Base-by-base conservation (phyloP, 164 flowering plant species). In the Taxillus chinensis region DNA sequence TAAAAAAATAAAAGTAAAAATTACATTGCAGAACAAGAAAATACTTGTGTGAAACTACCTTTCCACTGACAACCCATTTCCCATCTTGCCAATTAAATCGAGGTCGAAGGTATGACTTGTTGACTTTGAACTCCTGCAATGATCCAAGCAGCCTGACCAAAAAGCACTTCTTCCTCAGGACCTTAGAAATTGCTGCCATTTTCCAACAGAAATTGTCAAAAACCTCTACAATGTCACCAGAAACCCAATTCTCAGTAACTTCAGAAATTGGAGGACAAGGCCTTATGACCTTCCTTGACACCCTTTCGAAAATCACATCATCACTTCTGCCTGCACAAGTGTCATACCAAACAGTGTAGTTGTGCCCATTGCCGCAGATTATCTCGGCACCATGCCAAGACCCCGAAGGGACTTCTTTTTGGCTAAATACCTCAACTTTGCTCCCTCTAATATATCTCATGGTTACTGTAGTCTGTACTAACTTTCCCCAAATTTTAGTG, bases 151-250 rank as follows among this genome's bases (percentile, higher is more conserved):
- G 59, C 74, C 84, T 77, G 8, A 87, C 86, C 59, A 78, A 62
- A 68, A 73, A 71, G 38, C 51, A 41, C 11, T 71, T 38, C 13
- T 56, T 60, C 42, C 42, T 67, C n/a, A 67, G 1, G 54, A 70
- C 79, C 73, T 78, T 67, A 40, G 69, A 66, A 58, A 92, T 67
- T 55, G 69, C 68, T 8, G 87, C 92, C 75, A 79, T 72, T 71
- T 83, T 87, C 98, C 98, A 92, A 37, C 84, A 80, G 59, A 63
- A 65, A n/a, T 74, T 65, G 54, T 83, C 75, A 66, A 83, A 81
- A 39, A 92, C 86, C 80, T 92, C 98, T 3, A 82, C 83, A 63
- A 84, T 48, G 56, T 83, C 88, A 59, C 96, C 91, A 61, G 75
- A 68, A 56, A 64, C 65, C 88, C 86, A 86, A 70, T 71, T 67